Evolutionary conservation across 129 eudicot genomes (phyloP).

Genomic region (Ambrosia trifida): DNA sequence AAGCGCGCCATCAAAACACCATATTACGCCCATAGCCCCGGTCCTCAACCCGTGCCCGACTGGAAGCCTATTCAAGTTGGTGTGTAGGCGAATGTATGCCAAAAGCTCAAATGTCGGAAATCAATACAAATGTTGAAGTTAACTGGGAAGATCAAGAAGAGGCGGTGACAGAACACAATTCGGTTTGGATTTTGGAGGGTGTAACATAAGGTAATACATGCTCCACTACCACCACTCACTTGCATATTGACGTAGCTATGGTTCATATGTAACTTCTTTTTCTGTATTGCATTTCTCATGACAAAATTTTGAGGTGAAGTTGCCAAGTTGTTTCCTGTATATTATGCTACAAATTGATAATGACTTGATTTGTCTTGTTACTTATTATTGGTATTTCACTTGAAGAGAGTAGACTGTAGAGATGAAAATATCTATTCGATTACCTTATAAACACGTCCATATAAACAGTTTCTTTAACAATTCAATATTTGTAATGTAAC

Average conservation of each 20-base stretch:
- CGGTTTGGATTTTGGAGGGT: constrained; percentile 12
- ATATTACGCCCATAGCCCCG: too few species aligned
- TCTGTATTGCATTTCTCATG: constrained; percentile 12
- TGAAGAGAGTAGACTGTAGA: too few species aligned
- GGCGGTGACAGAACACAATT: constrained; percentile 6
- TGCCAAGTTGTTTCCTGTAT: constrained; percentile 8
- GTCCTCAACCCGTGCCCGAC: too few species aligned
- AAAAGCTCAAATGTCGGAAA: constrained; percentile 13
- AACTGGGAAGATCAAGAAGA: constrained; percentile 20
- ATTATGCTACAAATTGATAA: constrained; percentile 8
- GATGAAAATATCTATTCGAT: too few species aligned
- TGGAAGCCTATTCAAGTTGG: constrained; percentile 15
- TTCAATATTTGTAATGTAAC: too few species aligned
- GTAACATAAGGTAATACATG: constrained; percentile 19
- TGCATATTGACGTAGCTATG: constrained; percentile 19
- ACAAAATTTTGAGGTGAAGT: constrained; percentile 15
- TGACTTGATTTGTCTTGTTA: not conserved
- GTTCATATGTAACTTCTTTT: constrained; percentile 12
- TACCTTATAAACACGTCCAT: not conserved
- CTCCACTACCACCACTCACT: constrained; percentile 1
- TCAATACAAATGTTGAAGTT: constrained; percentile 16
- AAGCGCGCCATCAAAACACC: too few species aligned
- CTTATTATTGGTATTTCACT: not conserved
- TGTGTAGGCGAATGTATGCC: constrained; percentile 10
- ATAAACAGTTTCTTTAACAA: too few species aligned